A percentile compares a stretch with the other conserved stretches of the same genome.
Evolutionary conservation across 2,329 filamentous ascomycete species (phyloP).

Genomic region (Nothophaeocryptopus gaeumannii): DNA sequence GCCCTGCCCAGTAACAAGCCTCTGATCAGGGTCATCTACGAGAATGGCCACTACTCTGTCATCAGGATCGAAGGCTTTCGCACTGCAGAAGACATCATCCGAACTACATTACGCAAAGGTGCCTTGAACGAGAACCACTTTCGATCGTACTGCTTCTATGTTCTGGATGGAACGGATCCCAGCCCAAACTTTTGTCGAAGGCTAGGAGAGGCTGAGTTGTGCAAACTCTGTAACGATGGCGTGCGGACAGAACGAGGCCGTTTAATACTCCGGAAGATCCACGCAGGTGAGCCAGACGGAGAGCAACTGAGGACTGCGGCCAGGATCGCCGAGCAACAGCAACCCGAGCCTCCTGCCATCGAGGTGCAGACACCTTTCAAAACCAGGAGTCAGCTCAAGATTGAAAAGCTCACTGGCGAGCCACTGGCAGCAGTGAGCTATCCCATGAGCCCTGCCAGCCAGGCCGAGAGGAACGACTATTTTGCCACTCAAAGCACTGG

Average conservation of each 20-base stretch:
- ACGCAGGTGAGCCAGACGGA: constrained; percentile 81
- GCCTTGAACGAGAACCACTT: constrained; percentile 85
- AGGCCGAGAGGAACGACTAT: constrained; percentile 62
- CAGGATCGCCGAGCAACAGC: constrained; percentile 82
- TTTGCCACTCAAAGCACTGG: constrained; percentile 36
- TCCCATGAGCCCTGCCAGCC: constrained; percentile 76
- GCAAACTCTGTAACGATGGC: constrained; percentile 85
- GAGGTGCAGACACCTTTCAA: constrained; percentile 60
- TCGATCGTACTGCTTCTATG: constrained; percentile 95
- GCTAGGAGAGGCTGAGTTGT: constrained; percentile 80
- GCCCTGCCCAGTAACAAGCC: constrained; percentile 81
- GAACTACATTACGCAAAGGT: constrained; percentile 84
- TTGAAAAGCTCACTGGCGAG: constrained; percentile 85
- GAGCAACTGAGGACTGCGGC: constrained; percentile 85
- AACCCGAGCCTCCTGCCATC: constrained; percentile 53
- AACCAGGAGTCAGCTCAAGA: constrained; percentile 78
- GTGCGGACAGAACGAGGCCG: constrained; percentile 83
- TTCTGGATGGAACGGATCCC: constrained; percentile 79
- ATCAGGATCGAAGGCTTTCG: constrained; percentile 90
- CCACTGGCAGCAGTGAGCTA: constrained; percentile 81
- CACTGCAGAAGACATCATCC: constrained; percentile 88
- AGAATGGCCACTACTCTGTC: constrained; percentile 85
- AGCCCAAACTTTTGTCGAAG: constrained; percentile 77
- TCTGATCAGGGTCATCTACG: constrained; percentile 89
- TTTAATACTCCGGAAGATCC: constrained; percentile 88